Conservation (phyloP, 805 yeast genomes). For the Starmerella sp. region DNA sequence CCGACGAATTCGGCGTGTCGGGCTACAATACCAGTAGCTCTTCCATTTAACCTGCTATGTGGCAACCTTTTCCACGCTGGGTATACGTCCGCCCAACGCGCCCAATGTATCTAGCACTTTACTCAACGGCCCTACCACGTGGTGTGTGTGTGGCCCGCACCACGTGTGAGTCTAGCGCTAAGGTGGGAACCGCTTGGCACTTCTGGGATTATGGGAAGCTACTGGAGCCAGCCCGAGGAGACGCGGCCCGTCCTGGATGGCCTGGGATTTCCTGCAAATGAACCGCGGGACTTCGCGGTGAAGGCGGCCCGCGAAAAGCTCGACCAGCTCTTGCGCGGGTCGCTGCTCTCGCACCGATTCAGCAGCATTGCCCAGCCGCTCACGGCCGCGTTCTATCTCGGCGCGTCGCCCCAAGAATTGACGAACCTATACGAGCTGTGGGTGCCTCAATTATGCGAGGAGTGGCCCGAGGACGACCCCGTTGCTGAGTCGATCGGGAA, state of each 20-base stretch:
- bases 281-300: conserved; percentile 6
- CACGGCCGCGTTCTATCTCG: conserved; percentile 30
- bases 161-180: too few relatives aligned
- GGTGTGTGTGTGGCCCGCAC: background rate
- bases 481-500: conserved; percentile 29
- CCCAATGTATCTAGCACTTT: too few relatives aligned
- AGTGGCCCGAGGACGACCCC: conserved; percentile 34
- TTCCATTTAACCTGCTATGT: too few relatives aligned
- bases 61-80: too few relatives aligned
- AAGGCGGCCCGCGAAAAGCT: conserved; percentile 12
- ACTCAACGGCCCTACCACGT: background rate
- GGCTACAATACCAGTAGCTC: too few relatives aligned
- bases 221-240: background rate
- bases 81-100: too few relatives aligned
- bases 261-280: conserved; percentile 5
- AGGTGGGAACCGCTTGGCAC: background rate
- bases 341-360: conserved; percentile 10
- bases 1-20: too few relatives aligned
- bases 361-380: conserved; percentile 18
- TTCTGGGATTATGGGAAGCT: background rate
- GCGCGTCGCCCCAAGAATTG: conserved; percentile 28
- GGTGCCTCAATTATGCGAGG: conserved; percentile 18
- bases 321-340: conserved; percentile 20
- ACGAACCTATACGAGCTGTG: conserved; percentile 26
- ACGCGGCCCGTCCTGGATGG: conserved; percentile 10